These are phyloP conservation scores for Parachaetomium inaequale DNA, from an alignment of 495 filamentous ascomycete genomes.

Conservation along the genomic window DNA sequence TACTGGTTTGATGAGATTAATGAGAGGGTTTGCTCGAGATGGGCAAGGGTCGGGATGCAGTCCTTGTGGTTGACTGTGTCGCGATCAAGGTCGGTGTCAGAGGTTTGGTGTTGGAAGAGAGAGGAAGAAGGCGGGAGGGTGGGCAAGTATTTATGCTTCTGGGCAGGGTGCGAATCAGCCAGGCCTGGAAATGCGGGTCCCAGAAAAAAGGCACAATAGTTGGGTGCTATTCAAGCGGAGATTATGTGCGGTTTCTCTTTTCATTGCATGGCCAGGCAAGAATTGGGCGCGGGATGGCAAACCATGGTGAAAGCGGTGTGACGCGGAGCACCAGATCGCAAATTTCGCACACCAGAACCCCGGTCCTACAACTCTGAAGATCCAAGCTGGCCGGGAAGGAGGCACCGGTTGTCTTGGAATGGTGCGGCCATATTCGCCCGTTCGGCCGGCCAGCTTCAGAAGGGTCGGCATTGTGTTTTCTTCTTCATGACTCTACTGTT, in stretches of 20 bases:
- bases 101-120: slow-evolving; percentile 1
- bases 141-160: background rate
- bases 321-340: background rate
- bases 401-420: background rate
- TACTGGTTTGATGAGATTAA: background rate
- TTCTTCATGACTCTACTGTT: background rate
- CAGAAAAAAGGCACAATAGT: background rate
- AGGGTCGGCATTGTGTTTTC: background rate
- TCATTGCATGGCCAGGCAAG: background rate
- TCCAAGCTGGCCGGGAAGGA: background rate
- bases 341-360: background rate
- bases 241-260: background rate
- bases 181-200: background rate
- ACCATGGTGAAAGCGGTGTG: background rate
- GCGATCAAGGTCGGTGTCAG: background rate
- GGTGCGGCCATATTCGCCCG: background rate
- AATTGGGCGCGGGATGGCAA: background rate
- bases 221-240: background rate
- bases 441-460: background rate
- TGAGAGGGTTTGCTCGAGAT: background rate
- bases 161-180: background rate
- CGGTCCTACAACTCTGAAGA: background rate
- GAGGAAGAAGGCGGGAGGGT: background rate
- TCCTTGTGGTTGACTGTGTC: background rate
- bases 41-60: background rate